Evolutionary conservation across 2,329 filamentous ascomycete genomes (phyloP).

Genomic region (Trichoderma sp.): DNA sequence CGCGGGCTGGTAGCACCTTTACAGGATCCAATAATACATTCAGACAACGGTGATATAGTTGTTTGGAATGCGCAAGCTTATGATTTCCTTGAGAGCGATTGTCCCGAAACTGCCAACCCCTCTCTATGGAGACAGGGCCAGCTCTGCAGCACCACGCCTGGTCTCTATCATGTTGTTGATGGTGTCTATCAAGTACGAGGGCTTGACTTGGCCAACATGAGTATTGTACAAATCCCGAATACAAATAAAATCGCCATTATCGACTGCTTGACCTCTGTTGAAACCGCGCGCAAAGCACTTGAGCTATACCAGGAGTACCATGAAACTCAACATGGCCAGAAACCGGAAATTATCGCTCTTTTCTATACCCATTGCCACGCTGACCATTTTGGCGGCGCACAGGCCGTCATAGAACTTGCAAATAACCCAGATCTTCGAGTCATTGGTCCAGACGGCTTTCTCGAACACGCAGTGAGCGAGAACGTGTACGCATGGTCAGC

Average conservation of each 20-base stretch:
- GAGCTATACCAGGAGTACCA: background rate
- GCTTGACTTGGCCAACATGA: background rate
- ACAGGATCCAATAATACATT: background rate
- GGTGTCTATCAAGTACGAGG: background rate
- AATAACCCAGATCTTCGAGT: background rate
- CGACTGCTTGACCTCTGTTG: background rate
- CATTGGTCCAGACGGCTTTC: background rate
- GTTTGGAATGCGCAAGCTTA: background rate
- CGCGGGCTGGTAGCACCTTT: background rate
- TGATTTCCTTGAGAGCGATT: background rate
- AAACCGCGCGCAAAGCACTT: background rate
- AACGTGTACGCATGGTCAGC: background rate
- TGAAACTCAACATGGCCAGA: background rate
- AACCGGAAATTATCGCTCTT: background rate
- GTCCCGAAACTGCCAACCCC: background rate
- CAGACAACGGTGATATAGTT: background rate
- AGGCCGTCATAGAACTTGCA: background rate
- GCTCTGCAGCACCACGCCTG: background rate
- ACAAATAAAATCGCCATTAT: background rate
- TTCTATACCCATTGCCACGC: background rate
- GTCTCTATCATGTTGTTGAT: background rate
- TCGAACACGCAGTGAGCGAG: background rate
- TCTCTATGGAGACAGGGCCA: background rate
- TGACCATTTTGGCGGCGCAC: background rate
- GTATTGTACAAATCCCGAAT: background rate